phyloP scores from a whole-genome alignment of 2,329 filamentous ascomycete species.

The Thielaviopsis cerberus region DNA sequence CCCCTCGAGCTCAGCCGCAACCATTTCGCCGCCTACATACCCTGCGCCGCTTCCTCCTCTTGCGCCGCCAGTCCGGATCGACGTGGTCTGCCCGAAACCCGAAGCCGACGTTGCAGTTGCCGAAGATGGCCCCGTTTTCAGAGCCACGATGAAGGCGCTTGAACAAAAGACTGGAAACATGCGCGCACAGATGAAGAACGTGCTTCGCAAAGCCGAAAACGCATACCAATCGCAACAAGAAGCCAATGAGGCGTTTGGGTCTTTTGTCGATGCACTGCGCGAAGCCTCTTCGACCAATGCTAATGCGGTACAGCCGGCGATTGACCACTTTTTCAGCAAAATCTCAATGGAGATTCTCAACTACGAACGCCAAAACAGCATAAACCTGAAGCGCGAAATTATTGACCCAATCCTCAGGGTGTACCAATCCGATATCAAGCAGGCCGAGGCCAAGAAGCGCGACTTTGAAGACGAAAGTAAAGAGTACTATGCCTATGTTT shows the following conservation, averaged over 20 bases:
- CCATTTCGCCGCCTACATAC: conserved; percentile 16
- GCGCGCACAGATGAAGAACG: conserved; percentile 86
- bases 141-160: conserved; percentile 86
- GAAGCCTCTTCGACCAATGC: conserved; percentile 83
- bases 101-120: conserved; percentile 68
- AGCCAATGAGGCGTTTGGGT: conserved; percentile 68
- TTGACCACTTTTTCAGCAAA: conserved; percentile 96
- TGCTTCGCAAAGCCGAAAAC: conserved; percentile 82
- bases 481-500: conserved; percentile 92
- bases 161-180: conserved; percentile 95
- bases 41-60: conserved; percentile 11
- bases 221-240: conserved; percentile 61
- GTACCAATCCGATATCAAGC: conserved; percentile 92
- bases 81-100: conserved; percentile 69
- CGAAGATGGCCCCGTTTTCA: conserved; percentile 87
- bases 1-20: conserved; percentile 7
- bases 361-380: conserved; percentile 71
- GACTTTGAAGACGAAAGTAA: conserved; percentile 98
- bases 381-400: conserved; percentile 75
- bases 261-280: conserved; percentile 68
- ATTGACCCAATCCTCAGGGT: conserved; percentile 85
- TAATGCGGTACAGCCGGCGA: conserved; percentile 86
- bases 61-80: conserved; percentile 48
- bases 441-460: conserved; percentile 87
- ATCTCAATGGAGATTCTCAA: conserved; percentile 76